Evolutionary conservation across 148 eudicot species (phyloP), one percentile per base, ranked within the genome.

Genomic region (Rhododendron henanense): DNA sequence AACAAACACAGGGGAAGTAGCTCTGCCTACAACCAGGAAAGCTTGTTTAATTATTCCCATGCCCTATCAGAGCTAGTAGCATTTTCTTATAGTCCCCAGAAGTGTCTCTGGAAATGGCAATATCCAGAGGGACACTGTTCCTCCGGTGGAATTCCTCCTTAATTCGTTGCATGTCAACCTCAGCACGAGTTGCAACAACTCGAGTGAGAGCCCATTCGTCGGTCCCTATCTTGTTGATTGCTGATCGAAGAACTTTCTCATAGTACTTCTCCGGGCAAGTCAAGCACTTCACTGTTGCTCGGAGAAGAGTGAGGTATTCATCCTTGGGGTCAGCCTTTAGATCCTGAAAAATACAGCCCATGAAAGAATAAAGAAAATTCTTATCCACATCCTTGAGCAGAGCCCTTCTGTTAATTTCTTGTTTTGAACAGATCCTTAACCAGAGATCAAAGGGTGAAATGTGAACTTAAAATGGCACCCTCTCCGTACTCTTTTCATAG

Each of bases 131-230:
- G 74, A 93, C 93, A 16, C 91, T 94, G 93, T 93, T 95, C 86
- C 99, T 90, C 59, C 93, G 88, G 5, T 95, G 93, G 83, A 95
- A 96, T 80, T 93, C 94, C 88, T 95, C 99, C 88, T 91, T 93
- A 71, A 96, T 95, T 65, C 91, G 88, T 71, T 89, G 78, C 95
- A 95, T 81, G 86, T 96, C 95, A 16, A 92, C 93, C 91, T 96
- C 99, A 65, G 94, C 95, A 82, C 95, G 92, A 31, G 99, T 96
- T 39, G 94, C 87, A 77, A 95, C 90, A 47, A 95, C 97, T 51
- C 98, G 92, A 16, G 99, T 95, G 53, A 96, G 97, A 85, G 97
- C 96, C 81, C 92, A 87, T 86, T 96, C 99, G 61, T 96, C 97
- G 3, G 99, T 96, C 37, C 98, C 99, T 87, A 85, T 85, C 91